Percentiles rank a stretch among this genome's conserved stretches.
These are phyloP conservation scores for Epichloe amarillans DNA, from an alignment of 2,329 filamentous ascomycete species.

Conservation along the genomic window DNA sequence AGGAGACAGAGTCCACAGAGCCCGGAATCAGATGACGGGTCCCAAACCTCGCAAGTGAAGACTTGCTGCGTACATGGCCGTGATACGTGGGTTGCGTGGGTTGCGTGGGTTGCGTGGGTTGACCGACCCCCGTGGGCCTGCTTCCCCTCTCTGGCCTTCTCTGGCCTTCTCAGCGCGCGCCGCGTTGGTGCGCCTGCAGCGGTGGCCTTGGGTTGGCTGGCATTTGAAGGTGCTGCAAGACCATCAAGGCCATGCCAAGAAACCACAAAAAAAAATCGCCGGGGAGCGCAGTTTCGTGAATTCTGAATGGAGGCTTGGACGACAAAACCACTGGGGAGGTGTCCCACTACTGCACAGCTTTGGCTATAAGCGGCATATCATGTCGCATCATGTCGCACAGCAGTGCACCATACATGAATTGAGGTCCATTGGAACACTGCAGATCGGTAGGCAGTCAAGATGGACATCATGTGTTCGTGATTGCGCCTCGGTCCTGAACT, in stretches of 20 bases:
- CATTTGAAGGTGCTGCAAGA: slow-evolving; percentile 7
- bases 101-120: slow-evolving; percentile 4
- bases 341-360: not conserved
- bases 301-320: not conserved
- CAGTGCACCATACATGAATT: not conserved
- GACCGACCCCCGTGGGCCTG: slow-evolving; percentile 3
- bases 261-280: too few species aligned
- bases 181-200: slow-evolving; percentile 4
- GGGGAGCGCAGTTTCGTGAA: too few species aligned
- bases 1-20: not conserved
- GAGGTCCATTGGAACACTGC: not conserved
- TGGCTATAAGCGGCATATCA: not conserved
- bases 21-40: not conserved
- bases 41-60: not conserved
- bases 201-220: slow-evolving; percentile 5
- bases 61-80: not conserved
- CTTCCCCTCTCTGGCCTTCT: slow-evolving; percentile 6
- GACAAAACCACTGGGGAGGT: not conserved
- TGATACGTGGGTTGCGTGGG: slow-evolving; percentile 5
- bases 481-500: not conserved
- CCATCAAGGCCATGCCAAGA: not conserved
- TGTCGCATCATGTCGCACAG: not conserved
- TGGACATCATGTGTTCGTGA: not conserved
- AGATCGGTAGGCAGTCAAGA: not conserved
- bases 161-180: slow-evolving; percentile 3